Evolutionary conservation across 441 rosid genomes (phyloP).

Genomic region (Brassica balearica): DNA sequence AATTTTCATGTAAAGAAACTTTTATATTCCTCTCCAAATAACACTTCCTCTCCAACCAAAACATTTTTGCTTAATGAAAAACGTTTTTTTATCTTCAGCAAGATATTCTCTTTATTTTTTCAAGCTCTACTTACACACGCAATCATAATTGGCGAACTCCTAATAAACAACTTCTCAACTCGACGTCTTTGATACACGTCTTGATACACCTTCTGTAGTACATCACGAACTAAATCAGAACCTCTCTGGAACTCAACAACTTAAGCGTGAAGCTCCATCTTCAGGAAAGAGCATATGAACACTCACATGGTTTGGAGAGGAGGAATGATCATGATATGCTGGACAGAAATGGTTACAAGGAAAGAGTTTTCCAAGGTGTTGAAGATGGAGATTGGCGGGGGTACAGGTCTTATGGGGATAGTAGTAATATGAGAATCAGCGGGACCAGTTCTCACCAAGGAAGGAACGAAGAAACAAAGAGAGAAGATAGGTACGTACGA

Average conservation of each 20-base stretch:
- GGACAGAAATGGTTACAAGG: constrained; percentile 54
- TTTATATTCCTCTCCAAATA: not conserved
- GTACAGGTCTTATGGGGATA: constrained; percentile 48
- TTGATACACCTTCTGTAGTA: not conserved
- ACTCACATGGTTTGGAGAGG: constrained; percentile 48
- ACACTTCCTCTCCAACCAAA: too few species aligned
- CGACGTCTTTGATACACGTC: not conserved
- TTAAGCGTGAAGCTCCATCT: too few species aligned
- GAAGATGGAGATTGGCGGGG: constrained; percentile 49
- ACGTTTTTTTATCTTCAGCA: not conserved
- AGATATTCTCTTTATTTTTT: too few species aligned
- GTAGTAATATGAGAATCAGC: not conserved
- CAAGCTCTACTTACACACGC: not conserved
- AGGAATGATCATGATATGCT: constrained; percentile 48
- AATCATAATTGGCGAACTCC: not conserved
- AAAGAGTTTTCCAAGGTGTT: constrained; percentile 37
- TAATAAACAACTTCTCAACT: not conserved
- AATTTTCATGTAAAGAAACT: too few species aligned
- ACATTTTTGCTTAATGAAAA: too few species aligned
- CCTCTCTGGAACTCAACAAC: not conserved
- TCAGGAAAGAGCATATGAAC: not conserved
- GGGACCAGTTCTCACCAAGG: constrained; percentile 11
- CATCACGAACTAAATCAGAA: not conserved
- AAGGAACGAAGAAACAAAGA: constrained; percentile 44
- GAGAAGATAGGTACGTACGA: constrained; percentile 33